Evolutionary conservation across 345 rosid species (phyloP).

Genomic region (Bretschneidera sinensis): DNA sequence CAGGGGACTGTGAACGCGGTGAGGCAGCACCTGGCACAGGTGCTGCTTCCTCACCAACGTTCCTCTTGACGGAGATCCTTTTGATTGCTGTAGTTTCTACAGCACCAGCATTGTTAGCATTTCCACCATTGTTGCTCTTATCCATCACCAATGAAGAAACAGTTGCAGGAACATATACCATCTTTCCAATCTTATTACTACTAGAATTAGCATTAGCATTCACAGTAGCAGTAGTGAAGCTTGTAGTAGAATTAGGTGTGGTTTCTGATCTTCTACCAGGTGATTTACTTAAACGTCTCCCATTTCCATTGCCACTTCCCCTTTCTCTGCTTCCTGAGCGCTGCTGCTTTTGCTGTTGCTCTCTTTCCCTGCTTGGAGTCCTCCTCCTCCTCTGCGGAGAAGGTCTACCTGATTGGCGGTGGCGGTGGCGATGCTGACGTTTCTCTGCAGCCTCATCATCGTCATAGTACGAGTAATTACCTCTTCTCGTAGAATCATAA

Average conservation of each 20-base stretch:
- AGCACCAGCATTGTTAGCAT: neutral
- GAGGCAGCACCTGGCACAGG: slow-evolving; percentile 42
- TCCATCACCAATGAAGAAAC: slow-evolving; percentile 44
- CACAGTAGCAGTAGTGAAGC: slow-evolving; percentile 6
- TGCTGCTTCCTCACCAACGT: slow-evolving; percentile 30
- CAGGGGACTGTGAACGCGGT: slow-evolving; percentile 81
- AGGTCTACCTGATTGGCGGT: slow-evolving; percentile 42
- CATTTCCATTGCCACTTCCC: slow-evolving; percentile 30
- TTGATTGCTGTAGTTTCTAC: slow-evolving; percentile 29
- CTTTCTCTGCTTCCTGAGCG: slow-evolving; percentile 67
- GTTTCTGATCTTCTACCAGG: slow-evolving; percentile 74
- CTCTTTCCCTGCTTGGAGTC: slow-evolving; percentile 94
- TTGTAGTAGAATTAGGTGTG: slow-evolving; percentile 18
- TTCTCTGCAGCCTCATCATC: slow-evolving; percentile 35
- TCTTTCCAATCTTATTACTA: slow-evolving; percentile 47
- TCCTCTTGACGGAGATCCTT: slow-evolving; percentile 66
- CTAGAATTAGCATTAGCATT: slow-evolving; percentile 17
- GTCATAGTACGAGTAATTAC: slow-evolving; percentile 19
- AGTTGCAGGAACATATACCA: slow-evolving; percentile 86
- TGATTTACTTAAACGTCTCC: slow-evolving; percentile 76
- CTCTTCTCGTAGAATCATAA: slow-evolving; percentile 13
- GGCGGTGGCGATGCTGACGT: slow-evolving; percentile 48
- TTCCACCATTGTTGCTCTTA: slow-evolving; percentile 35
- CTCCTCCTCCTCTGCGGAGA: slow-evolving; percentile 68
- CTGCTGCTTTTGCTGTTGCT: slow-evolving; percentile 42